Conservation (phyloP, 306 rosid species). For the Hippophae gyantsensis region DNA sequence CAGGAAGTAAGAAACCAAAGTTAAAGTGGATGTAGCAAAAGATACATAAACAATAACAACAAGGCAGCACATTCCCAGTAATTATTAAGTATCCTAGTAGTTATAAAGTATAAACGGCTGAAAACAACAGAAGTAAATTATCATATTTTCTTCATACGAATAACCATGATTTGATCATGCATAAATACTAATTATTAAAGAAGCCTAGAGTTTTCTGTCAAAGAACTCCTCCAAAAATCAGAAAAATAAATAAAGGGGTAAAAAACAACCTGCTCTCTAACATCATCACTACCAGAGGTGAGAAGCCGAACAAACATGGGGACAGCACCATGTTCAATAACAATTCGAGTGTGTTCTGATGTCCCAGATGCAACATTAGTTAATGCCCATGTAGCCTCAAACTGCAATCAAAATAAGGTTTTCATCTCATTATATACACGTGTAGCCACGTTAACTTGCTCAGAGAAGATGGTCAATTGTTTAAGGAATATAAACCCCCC, state of each 20-base stretch:
- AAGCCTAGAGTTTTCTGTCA: neutral
- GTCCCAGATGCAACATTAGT: conserved; percentile 56
- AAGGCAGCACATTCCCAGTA: no score
- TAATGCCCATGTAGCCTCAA: conserved; percentile 73
- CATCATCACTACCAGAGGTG: conserved; percentile 43
- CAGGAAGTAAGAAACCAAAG: no score
- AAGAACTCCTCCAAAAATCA: neutral
- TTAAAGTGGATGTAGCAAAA: no score
- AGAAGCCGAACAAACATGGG: conserved; percentile 56
- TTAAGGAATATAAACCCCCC: neutral
- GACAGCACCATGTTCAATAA: conserved; percentile 56
- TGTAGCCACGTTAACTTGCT: neutral
- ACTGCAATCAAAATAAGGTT: conserved; percentile 25
- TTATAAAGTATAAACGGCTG: neutral
- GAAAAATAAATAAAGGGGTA: neutral
- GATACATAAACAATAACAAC: no score
- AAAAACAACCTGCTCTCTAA: conserved; percentile 57
- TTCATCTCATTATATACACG: neutral
- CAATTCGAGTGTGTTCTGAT: conserved; percentile 50
- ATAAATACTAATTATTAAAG: neutral
- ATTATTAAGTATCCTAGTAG: neutral
- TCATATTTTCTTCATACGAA: neutral
- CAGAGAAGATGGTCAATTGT: neutral
- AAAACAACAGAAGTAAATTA: neutral
- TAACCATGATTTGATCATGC: neutral